Evolutionary conservation across 1,284 basidiomycete species (phyloP), one percentile per base, ranked within the genome.

Genomic region (Marasmius sp.): DNA sequence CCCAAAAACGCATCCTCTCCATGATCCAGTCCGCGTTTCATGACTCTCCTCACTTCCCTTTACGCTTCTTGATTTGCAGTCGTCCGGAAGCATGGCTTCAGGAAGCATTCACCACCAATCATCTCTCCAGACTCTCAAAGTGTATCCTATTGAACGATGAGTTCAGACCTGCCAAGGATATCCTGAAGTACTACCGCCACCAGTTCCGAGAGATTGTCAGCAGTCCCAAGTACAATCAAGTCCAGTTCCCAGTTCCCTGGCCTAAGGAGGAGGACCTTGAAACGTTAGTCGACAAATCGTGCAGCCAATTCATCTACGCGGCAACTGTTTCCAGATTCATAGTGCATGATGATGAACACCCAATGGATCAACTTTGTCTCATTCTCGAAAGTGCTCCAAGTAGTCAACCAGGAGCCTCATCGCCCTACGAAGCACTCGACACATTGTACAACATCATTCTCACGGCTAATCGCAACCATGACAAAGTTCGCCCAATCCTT

Each of bases 261-360:
- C 61, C 64, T 11, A 41, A 58, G 6, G 22, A n/a, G 7, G 36
- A 34, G 16, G 20, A 45, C 6, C 27, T 65, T 7, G 48, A 57
- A 14, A 41, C 45, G n/a, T 41, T 65, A 6, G 58, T 60, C 20
- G 14, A 49, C 7, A 57, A 49, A 48, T 39, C 64, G 16, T 59
- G 58, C n/a, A 58, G 61, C 0, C 52, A 60, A 33, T 65, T 65
- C 47, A 62, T 65, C 34, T 65, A 57, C 37, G 57, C 61, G 33
- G 55, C 61, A n/a, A 65, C 64, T 12, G 58, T 59, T 12, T 27
- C 60, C 10, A 62, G 60, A 36, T 65, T 57, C n/a, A 50, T 65
- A 38, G 49, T 34, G 14, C 41, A 59, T 9, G 52, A 50, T 20
- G 12, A 41, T 41, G n/a, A 22, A 12, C 18, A 53, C 27, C 63